Evolutionary conservation across 768 basidiomycete species (phyloP).

Genomic region (Rhodotorula diobovata): DNA sequence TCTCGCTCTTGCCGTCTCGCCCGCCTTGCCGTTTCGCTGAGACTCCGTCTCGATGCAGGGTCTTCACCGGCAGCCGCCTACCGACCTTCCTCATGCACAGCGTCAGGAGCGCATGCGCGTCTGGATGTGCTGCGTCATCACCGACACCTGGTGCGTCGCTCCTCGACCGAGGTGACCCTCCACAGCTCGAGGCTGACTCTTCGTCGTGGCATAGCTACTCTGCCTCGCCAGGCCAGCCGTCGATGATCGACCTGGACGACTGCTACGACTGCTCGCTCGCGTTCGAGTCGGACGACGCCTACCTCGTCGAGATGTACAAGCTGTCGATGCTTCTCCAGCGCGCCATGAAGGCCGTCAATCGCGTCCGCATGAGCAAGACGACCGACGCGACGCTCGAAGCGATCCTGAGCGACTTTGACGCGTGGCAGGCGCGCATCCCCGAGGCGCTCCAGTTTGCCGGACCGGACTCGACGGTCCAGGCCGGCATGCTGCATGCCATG

Average conservation of each 20-base stretch:
- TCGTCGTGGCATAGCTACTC: background rate
- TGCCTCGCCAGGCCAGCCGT: background rate
- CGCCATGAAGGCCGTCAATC: background rate
- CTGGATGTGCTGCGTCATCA: constrained; percentile 1
- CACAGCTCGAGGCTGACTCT: too few relatives aligned
- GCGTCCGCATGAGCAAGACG: background rate
- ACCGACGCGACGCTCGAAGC: background rate
- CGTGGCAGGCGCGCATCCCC: background rate
- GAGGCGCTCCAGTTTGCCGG: background rate
- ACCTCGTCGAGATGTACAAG: background rate
- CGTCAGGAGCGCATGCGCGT: background rate
- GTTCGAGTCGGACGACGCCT: background rate
- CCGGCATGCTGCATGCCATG: background rate
- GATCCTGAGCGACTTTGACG: background rate
- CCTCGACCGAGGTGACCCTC: background rate
- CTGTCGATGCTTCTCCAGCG: background rate
- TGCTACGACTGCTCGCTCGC: background rate
- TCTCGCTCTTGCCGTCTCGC: background rate
- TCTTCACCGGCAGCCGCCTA: background rate
- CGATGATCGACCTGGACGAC: background rate
- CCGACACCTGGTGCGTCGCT: background rate
- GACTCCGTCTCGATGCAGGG: background rate
- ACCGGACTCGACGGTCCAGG: background rate
- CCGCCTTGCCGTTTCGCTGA: too few relatives aligned
- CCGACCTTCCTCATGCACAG: background rate